Evolutionary conservation across 495 filamentous ascomycete species (phyloP), one percentile per base, ranked within the genome.

Genomic region (Daldinia caldariorum): DNA sequence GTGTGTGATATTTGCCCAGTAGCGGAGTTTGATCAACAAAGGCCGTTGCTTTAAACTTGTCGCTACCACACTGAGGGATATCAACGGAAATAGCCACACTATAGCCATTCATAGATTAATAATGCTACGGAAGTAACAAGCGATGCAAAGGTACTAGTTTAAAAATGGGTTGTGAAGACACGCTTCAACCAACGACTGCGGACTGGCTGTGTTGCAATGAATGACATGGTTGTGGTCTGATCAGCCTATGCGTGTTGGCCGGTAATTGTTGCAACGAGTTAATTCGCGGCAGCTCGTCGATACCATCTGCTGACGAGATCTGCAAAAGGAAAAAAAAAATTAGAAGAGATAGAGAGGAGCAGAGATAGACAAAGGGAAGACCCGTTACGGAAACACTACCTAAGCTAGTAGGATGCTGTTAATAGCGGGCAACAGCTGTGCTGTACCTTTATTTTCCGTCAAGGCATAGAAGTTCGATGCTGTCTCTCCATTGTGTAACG

Each of bases 31-130:
- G 70, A 72, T 72, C 70, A 61, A 34, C 61, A 38, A 43, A 10
- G 56, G 58, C 66, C 61, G 65, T 72, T 66, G 70, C 70, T 72
- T 69, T 72, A 53, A 68, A 72, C 69, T 72, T 72, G 65, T 72
- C 65, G 53, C 39, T 61, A 68, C 56, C 61, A 57, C 61, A 72
- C n/a, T 61, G 58, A 58, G 59, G 60, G 49, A 43, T 58, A 68
- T 67, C 50, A 39, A 59, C 39, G 43, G 35, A 51, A 32, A 16
- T 34, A 26, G 45, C 41, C 49, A 59, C 57, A 31, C 50, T 26
- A 22, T 50, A 43, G 43, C 37, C 10, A 49, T 49, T 55, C 26
- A 3, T 57, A 58, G 35, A 58, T 61, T 53, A 51, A 58, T 62
- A 35, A 31, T 56, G 61, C 31, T 41, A 59, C 32, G 38, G 56